phyloP scores from a whole-genome alignment of 2,329 filamentous ascomycete genomes.

The Fusarium sp. region DNA sequence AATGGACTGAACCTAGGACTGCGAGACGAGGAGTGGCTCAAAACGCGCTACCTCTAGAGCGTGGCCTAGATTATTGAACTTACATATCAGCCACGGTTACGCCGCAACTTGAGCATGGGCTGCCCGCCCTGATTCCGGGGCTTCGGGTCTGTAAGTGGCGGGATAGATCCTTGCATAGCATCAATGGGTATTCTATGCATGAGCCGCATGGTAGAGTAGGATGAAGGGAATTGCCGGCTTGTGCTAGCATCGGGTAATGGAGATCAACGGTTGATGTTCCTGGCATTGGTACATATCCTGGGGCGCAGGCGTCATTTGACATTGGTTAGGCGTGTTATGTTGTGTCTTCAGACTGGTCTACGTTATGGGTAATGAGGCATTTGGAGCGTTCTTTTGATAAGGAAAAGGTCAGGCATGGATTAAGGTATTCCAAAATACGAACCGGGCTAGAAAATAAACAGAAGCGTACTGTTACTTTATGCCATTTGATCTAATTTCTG shows the following conservation, averaged over 20 bases:
- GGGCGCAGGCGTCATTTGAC: constrained; percentile 36
- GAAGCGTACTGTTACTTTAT: not conserved
- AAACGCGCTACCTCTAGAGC: constrained; percentile 75
- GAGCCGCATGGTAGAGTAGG: constrained; percentile 26
- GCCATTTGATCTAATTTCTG: not conserved
- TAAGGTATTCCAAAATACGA: constrained; percentile 1
- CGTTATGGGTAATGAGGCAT: constrained; percentile 19
- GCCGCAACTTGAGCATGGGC: constrained; percentile 7
- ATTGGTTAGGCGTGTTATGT: constrained; percentile 26
- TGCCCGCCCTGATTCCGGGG: constrained; percentile 26
- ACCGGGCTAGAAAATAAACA: not conserved
- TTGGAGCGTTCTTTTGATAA: constrained; percentile 17
- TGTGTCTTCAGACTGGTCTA: constrained; percentile 40
- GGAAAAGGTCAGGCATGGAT: constrained; percentile 9
- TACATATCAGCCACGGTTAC: not conserved
- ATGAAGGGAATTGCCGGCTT: constrained; percentile 22
- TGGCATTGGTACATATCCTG: constrained; percentile 33
- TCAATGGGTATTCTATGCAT: constrained; percentile 19
- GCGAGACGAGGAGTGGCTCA: constrained; percentile 91
- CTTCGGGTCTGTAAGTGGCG: constrained; percentile 19
- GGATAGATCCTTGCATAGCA: constrained; percentile 3
- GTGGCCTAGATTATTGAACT: constrained; percentile 3
- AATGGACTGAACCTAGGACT: constrained; percentile 86
- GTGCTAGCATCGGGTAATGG: constrained; percentile 32
- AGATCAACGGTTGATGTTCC: constrained; percentile 34